A percentile compares a stretch with the other conserved stretches of the same genome.
Evolutionary conservation across 805 yeast genomes (phyloP).

Genomic region (Lipomyces oligophaga): DNA sequence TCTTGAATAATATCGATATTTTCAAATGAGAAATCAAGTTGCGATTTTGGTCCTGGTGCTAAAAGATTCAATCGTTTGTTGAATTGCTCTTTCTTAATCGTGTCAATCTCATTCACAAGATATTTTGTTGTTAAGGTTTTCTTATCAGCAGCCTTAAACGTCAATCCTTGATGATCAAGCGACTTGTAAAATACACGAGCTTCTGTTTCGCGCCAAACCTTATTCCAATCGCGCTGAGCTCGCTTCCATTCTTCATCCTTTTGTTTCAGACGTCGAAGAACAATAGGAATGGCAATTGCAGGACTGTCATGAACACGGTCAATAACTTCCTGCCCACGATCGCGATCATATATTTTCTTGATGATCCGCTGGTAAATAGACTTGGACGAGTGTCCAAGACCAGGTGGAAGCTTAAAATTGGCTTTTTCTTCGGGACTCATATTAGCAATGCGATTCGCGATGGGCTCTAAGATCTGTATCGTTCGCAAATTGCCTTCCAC

Average conservation of each 20-base stretch:
- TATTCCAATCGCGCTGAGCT: conserved; percentile 97
- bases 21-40: conserved; percentile 56
- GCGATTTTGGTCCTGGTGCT: conserved; percentile 80
- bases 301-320: conserved; percentile 95
- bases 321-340: conserved; percentile 92
- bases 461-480: conserved; percentile 90
- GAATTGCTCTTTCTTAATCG: conserved; percentile 87
- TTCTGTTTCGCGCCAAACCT: conserved; percentile 97
- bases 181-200: conserved; percentile 92
- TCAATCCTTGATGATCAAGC: conserved; percentile 89
- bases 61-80: conserved; percentile 81
- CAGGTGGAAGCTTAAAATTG: conserved; percentile 81
- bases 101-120: conserved; percentile 82
- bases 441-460: conserved; percentile 86
- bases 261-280: conserved; percentile 86
- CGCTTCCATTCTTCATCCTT: conserved; percentile 99
- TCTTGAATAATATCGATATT: conserved; percentile 73
- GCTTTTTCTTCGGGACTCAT: conserved; percentile 91
- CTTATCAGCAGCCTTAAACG: conserved; percentile 95
- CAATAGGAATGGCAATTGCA: conserved; percentile 90
- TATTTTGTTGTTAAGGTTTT: conserved; percentile 86
- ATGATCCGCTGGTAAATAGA: conserved; percentile 93
- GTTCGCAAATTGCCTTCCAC: conserved; percentile 94
- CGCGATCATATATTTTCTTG: conserved; percentile 87
- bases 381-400: conserved; percentile 84